Conservation (phyloP, 768 basidiomycete genomes). For the Amanita muscaria region DNA sequence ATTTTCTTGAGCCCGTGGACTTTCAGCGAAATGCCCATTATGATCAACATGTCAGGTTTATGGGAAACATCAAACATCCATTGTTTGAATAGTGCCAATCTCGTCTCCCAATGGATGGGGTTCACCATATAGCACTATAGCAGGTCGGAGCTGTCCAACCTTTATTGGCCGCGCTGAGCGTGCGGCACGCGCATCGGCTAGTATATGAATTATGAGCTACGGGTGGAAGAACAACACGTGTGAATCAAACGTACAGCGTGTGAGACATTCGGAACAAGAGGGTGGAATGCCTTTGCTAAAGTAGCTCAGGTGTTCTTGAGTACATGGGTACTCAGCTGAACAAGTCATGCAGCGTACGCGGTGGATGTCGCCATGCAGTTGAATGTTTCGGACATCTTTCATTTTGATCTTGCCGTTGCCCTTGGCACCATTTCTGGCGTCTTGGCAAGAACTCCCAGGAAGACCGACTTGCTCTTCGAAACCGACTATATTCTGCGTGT, state of each 20-base stretch:
- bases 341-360: conserved; percentile 84
- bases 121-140: conserved; percentile 94
- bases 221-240: neutral
- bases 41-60: conserved; percentile 86
- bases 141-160: conserved; percentile 83
- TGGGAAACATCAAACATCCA: conserved; percentile 70
- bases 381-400: conserved; percentile 79
- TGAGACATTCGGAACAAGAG: conserved; percentile 78
- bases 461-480: conserved; percentile 80
- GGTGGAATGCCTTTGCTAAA: conserved; percentile 71
- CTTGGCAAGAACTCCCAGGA: conserved; percentile 51
- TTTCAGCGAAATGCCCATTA: conserved; percentile 96
- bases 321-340: conserved; percentile 68
- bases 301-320: conserved; percentile 45
- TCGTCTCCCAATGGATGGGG: conserved; percentile 88
- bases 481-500: conserved; percentile 97
- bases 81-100: conserved; percentile 72
- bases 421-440: conserved; percentile 42
- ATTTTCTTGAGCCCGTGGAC: conserved; percentile 92
- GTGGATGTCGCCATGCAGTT: conserved; percentile 91
- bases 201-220: conserved; percentile 10
- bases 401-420: conserved; percentile 60
- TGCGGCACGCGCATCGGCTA: conserved; percentile 69
- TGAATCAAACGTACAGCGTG: conserved; percentile 55
- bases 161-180: conserved; percentile 73